Conservation (phyloP, 768 basidiomycete genomes). For the Tephrocybe rancida region DNA sequence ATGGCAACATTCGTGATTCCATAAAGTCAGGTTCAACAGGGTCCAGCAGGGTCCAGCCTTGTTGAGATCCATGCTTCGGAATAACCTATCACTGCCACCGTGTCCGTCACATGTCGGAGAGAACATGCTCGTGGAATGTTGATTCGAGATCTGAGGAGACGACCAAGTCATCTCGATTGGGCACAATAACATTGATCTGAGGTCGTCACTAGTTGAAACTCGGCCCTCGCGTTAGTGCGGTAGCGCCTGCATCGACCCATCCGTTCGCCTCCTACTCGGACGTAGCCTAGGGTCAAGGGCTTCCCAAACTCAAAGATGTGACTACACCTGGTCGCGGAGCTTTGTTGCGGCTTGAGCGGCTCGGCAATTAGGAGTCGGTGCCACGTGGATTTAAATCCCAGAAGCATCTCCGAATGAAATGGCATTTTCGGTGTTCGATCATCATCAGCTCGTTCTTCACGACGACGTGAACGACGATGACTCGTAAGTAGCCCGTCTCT, state of each 20-base stretch:
- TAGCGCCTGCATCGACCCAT: neutral
- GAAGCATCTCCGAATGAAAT: constrained; percentile 24
- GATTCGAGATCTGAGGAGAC: constrained; percentile 4
- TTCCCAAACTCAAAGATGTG: constrained; percentile 3
- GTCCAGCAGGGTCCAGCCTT: neutral
- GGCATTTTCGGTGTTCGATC: neutral
- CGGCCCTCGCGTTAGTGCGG: neutral
- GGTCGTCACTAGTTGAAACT: no score
- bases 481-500: constrained; percentile 44
- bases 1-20: constrained; percentile 15
- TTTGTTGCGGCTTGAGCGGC: constrained; percentile 13
- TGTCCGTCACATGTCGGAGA: constrained; percentile 20
- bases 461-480: constrained; percentile 40
- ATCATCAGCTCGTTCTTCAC: neutral
- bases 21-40: constrained; percentile 1
- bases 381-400: constrained; percentile 20
- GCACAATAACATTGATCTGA: constrained; percentile 5
- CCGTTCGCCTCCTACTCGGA: constrained; percentile 12
- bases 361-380: constrained; percentile 14
- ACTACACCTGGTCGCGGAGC: constrained; percentile 5
- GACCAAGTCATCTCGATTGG: constrained; percentile 21
- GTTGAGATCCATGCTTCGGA: constrained; percentile 36
- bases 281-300: constrained; percentile 1
- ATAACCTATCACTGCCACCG: constrained; percentile 38
- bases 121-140: neutral